Base-by-base conservation (phyloP, 2,329 filamentous ascomycete genomes). In the Achaetomium macrosporum region DNA sequence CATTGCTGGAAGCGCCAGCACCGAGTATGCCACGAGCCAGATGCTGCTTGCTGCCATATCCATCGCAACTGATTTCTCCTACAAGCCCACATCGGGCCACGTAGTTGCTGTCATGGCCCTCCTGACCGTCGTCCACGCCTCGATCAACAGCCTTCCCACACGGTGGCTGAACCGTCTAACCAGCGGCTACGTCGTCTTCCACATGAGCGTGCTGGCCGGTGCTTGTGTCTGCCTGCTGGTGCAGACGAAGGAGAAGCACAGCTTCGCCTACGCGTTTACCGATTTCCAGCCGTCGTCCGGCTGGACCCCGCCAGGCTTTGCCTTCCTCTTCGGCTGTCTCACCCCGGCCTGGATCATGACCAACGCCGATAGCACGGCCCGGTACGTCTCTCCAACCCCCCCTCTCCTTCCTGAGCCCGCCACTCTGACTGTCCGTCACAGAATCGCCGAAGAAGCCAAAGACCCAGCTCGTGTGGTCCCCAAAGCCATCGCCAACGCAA, bases 261-360 rank as follows among this genome's bases (percentile, higher is more conserved):
- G 68, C 49, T 72, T 77, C 13, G 64, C 64, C 17, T 82, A 79
- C 57, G 78, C 78, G 36, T 82, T 81, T 61, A 81, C 78, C 8
- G 61, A 80, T 47, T 71, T 81, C 47, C 69, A 76, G 42, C 69
- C 75, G 2, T 65, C 65, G 20, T 78, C 74, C 0, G 79, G 79
- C 35, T 83, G 79, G 79, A 69, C 61, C 0, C 78, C 78, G 0
- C 65, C 71, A 2, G 78, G 78, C 19, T 81, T 76, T 64, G 76
- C 75, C 3, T 82, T 79, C 62, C 62, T 81, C n/a, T 81, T 82
- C 54, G 79, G 79, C n/a, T 81, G 81, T 62, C 67, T 83, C 25
- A 78, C 76, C 2, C 79, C 80, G 36, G 74, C 74, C 17, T 83
- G 79, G 79, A 81, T 77, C 50, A 82, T 82, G 78, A 82, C 77